Percentiles rank a stretch among this genome's conserved stretches.
These are phyloP conservation scores for Aeminium ludgeri DNA, from an alignment of 495 filamentous ascomycete genomes.

Conservation along the genomic window DNA sequence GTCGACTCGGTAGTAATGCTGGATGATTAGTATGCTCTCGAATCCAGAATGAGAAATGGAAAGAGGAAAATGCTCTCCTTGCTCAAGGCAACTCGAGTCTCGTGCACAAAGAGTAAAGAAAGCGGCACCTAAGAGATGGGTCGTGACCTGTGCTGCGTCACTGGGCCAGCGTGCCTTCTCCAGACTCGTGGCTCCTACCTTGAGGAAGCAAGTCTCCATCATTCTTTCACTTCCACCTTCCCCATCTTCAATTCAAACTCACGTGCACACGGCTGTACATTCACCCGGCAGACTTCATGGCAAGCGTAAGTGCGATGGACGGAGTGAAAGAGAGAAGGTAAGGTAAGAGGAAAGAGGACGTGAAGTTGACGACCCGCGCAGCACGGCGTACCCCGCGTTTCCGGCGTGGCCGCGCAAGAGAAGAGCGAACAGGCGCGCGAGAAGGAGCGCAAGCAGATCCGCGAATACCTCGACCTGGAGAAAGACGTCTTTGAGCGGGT, in stretches of 20 bases:
- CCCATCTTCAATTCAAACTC: not conserved
- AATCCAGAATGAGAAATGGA: too few species aligned
- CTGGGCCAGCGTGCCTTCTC: conserved; percentile 3
- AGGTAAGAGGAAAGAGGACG: conserved; percentile 1
- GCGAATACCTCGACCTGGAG: conserved; percentile 57
- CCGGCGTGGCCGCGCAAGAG: conserved; percentile 29
- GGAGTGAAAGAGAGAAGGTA: conserved; percentile 4
- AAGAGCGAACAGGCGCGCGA: conserved; percentile 49
- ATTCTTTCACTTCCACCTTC: conserved; percentile 1
- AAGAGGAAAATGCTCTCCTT: too few species aligned
- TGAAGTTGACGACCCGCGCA: conserved; percentile 26
- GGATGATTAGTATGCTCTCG: too few species aligned
- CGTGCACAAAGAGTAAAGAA: too few species aligned
- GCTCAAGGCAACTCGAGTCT: too few species aligned
- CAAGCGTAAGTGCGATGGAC: conserved; percentile 18
- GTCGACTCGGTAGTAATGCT: too few species aligned
- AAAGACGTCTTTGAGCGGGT: conserved; percentile 46
- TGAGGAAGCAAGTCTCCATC: too few species aligned
- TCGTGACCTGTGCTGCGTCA: not conserved
- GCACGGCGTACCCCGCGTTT: conserved; percentile 63
- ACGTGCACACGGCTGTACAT: not conserved
- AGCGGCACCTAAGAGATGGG: too few species aligned
- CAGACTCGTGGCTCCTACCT: not conserved
- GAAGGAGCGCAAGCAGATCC: conserved; percentile 61
- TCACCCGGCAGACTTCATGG: conserved; percentile 10